Conservation (phyloP, 2,329 filamentous ascomycete species). For the Fulvia fulva region DNA sequence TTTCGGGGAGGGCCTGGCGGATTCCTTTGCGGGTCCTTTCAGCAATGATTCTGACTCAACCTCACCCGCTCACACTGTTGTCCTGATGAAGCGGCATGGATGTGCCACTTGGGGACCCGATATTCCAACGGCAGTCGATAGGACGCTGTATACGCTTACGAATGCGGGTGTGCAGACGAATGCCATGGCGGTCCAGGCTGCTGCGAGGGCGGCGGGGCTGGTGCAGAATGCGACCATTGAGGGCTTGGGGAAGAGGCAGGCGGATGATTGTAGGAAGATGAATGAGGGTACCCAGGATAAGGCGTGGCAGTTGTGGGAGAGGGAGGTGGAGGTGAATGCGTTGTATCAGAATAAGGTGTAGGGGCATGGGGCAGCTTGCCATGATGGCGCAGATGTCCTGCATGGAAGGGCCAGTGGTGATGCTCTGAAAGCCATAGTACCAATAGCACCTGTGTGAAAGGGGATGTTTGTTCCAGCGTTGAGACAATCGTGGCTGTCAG, state of each 20-base stretch:
- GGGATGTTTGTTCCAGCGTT: neutral
- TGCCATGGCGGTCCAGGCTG: slow-evolving; percentile 29
- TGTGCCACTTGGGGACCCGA: slow-evolving; percentile 39
- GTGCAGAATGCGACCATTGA: slow-evolving; percentile 2
- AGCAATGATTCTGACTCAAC: neutral
- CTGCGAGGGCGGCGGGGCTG: slow-evolving; percentile 2
- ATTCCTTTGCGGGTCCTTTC: slow-evolving; percentile 11
- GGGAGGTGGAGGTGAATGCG: slow-evolving; percentile 26
- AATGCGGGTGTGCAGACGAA: slow-evolving; percentile 43
- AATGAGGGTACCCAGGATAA: slow-evolving; percentile 28
- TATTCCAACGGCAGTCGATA: slow-evolving; percentile 40
- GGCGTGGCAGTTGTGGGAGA: slow-evolving; percentile 31
- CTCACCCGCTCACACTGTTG: slow-evolving; percentile 31
- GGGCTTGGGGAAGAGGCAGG: slow-evolving; percentile 23
- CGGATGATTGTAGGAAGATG: slow-evolving; percentile 25
- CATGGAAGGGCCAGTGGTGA: too few relatives aligned
- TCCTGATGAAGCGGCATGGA: slow-evolving; percentile 47
- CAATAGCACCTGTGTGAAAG: neutral
- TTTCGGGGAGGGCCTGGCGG: slow-evolving; percentile 21
- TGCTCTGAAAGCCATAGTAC: neutral
- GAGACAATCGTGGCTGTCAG: too few relatives aligned
- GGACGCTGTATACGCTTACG: slow-evolving; percentile 43
- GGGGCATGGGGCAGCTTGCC: neutral
- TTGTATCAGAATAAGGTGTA: slow-evolving; percentile 24
- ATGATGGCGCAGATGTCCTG: neutral